Evolutionary conservation across 768 basidiomycete genomes (phyloP).

Genomic region (Asterophora parasitica): DNA sequence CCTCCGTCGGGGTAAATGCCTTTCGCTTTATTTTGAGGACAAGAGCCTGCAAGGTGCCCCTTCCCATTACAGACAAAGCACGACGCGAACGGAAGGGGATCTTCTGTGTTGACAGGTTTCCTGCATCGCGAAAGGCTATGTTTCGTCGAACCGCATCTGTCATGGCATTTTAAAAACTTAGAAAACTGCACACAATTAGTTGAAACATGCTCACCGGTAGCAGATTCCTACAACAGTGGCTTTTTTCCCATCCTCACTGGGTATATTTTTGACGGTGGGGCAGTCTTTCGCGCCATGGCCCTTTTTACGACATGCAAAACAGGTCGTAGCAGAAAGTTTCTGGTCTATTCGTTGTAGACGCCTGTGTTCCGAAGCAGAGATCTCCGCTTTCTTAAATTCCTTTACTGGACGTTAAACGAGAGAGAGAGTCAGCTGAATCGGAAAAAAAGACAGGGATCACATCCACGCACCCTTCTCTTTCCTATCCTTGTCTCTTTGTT

Average conservation of each 20-base stretch:
- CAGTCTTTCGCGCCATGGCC: slow-evolving; percentile 87
- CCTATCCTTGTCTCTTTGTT: slow-evolving; percentile 26
- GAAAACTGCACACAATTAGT: slow-evolving; percentile 23
- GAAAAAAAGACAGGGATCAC: slow-evolving; percentile 7
- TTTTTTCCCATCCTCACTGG: slow-evolving; percentile 12
- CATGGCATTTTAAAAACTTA: neutral
- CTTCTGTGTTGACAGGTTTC: slow-evolving; percentile 50
- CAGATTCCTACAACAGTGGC: slow-evolving; percentile 49
- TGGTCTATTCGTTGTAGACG: slow-evolving; percentile 61
- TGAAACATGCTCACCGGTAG: slow-evolving; percentile 50
- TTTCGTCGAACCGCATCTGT: slow-evolving; percentile 69
- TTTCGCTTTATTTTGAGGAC: slow-evolving; percentile 72
- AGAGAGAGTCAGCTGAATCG: too few species aligned
- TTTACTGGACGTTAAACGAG: too few species aligned
- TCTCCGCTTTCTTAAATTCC: too few species aligned
- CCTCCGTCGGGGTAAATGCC: slow-evolving; percentile 92
- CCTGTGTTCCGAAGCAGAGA: slow-evolving; percentile 45
- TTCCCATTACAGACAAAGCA: slow-evolving; percentile 86
- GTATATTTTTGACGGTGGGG: slow-evolving; percentile 37
- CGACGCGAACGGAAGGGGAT: slow-evolving; percentile 82
- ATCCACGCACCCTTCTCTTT: slow-evolving; percentile 24
- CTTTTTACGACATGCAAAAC: slow-evolving; percentile 81
- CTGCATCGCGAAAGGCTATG: slow-evolving; percentile 81
- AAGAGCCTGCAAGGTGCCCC: slow-evolving; percentile 83
- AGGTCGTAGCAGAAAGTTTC: slow-evolving; percentile 55